Evolutionary conservation across 164 flowering plant genomes (phyloP).

Genomic region (Magnolia kwangsiensis): DNA sequence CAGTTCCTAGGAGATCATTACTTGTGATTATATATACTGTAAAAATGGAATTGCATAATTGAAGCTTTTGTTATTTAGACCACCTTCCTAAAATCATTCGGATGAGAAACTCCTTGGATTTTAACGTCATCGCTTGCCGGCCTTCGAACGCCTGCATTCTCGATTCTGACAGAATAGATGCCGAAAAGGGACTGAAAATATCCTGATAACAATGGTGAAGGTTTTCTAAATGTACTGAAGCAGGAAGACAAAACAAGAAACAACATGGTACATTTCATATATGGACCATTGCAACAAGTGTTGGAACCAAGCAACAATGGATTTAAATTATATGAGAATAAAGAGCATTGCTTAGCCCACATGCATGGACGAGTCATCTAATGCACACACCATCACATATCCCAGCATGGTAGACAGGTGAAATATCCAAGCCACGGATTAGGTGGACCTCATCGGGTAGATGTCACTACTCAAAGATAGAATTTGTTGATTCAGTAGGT

Average conservation of each 20-base stretch:
- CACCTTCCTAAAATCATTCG: slow-evolving; percentile 73
- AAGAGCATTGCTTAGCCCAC: too few relatives aligned
- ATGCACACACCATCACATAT: too few relatives aligned
- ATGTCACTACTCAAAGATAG: too few relatives aligned
- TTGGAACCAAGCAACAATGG: too few relatives aligned
- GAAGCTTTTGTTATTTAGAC: neutral
- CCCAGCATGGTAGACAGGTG: too few relatives aligned
- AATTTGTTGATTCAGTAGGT: too few relatives aligned
- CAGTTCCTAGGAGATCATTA: too few relatives aligned
- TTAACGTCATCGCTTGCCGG: slow-evolving; percentile 80
- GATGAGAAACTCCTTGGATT: slow-evolving; percentile 67
- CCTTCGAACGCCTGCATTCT: slow-evolving; percentile 73
- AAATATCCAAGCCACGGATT: too few relatives aligned
- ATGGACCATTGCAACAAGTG: neutral
- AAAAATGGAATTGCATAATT: too few relatives aligned
- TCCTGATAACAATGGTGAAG: slow-evolving; percentile 34
- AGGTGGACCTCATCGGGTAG: too few relatives aligned
- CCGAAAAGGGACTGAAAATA: slow-evolving; percentile 81
- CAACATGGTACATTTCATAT: neutral
- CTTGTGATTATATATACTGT: neutral
- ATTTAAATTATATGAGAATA: too few relatives aligned
- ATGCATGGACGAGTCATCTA: too few relatives aligned
- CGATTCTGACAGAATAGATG: slow-evolving; percentile 74
- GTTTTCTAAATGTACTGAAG: neutral
- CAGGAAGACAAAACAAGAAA: neutral